phyloP scores from a whole-genome alignment of 1,139 yeast species.

The Nakaseomyces delphensis region DNA sequence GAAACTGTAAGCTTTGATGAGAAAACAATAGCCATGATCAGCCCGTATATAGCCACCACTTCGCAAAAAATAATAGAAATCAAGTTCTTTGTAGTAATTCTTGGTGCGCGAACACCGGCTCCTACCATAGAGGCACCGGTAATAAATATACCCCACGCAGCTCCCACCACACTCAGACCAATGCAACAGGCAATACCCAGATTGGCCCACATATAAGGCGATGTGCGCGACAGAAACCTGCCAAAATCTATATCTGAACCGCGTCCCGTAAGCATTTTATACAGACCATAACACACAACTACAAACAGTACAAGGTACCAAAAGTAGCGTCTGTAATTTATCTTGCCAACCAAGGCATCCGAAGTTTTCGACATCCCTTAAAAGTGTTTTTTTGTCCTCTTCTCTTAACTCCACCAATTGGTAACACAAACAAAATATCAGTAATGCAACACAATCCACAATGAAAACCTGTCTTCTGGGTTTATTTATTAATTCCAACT shows the following conservation, averaged over 20 bases:
- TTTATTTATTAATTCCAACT: no score
- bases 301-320: slow-evolving; percentile 19
- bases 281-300: slow-evolving; percentile 29
- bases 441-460: no score
- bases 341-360: slow-evolving; percentile 10
- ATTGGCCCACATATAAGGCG: slow-evolving; percentile 97
- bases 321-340: slow-evolving; percentile 13
- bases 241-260: slow-evolving; percentile 91
- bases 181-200: slow-evolving; percentile 89
- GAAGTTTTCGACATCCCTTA: background rate
- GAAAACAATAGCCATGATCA: slow-evolving; percentile 96
- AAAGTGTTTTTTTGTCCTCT: background rate
- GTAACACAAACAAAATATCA: no score
- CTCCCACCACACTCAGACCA: slow-evolving; percentile 92
- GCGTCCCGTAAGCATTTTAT: slow-evolving; percentile 83
- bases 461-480: no score
- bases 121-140: slow-evolving; percentile 94
- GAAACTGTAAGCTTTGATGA: slow-evolving; percentile 84
- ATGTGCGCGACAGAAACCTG: slow-evolving; percentile 69
- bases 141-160: slow-evolving; percentile 98
- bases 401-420: no score
- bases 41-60: slow-evolving; percentile 97
- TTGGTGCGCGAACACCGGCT: slow-evolving; percentile 95
- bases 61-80: slow-evolving; percentile 97
- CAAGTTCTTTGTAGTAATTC: slow-evolving; percentile 94